A percentile compares a stretch with the other conserved stretches of the same genome.
These are phyloP conservation scores for Hondaea fermentalgiana DNA, from an alignment of 108 stramenopile species.

Conservation along the genomic window DNA sequence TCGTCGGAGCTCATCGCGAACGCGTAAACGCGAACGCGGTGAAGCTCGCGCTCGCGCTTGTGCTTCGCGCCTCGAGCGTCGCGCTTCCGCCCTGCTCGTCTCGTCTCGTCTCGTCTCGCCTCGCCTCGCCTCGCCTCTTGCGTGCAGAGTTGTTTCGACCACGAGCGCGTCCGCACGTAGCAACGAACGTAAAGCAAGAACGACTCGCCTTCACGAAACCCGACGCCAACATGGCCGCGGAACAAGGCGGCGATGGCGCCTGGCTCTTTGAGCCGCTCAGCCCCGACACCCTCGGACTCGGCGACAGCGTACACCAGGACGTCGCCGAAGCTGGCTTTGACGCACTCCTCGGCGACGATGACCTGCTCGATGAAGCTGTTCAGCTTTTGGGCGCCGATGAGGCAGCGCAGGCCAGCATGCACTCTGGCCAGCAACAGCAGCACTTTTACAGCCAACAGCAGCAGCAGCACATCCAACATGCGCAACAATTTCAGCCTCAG, in stretches of 20 bases:
- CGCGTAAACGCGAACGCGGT: no score
- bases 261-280: slow-evolving; percentile 9
- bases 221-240: neutral
- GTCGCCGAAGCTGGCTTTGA: neutral
- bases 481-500: neutral
- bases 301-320: neutral
- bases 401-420: neutral
- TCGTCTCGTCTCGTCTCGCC: no score
- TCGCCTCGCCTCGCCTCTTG: no score
- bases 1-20: no score
- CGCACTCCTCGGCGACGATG: neutral
- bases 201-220: no score
- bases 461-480: neutral
- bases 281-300: neutral
- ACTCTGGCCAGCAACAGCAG: neutral
- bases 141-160: no score
- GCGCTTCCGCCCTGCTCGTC: no score
- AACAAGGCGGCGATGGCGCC: neutral
- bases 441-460: neutral
- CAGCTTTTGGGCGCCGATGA: neutral
- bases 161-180: no score
- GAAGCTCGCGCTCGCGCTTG: no score
- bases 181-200: no score
- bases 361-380: neutral
- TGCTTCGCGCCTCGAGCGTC: no score